A percentile compares a stretch with the other conserved stretches of the same genome.
Conservation (phyloP, 495 filamentous ascomycete species). For the Neohortaea acidophila region DNA sequence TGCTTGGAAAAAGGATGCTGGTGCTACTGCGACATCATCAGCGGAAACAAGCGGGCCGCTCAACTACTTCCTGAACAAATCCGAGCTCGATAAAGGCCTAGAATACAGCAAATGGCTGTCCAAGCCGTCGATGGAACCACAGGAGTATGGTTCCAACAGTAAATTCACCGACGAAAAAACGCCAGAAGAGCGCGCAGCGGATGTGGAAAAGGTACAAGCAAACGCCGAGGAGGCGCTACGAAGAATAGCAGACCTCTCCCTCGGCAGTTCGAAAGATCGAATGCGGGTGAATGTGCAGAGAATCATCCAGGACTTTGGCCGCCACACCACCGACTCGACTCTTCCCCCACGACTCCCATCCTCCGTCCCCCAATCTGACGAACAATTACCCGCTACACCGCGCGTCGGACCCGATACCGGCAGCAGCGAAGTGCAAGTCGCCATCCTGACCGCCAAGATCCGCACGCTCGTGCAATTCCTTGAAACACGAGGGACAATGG, state of each 20-base stretch:
- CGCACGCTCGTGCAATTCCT: constrained; percentile 51
- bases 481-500: constrained; percentile 40
- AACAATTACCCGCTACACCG: constrained; percentile 33
- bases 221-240: constrained; percentile 50
- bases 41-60: constrained; percentile 33
- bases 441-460: constrained; percentile 94
- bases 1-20: constrained; percentile 8
- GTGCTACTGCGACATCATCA: constrained; percentile 28
- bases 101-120: constrained; percentile 48
- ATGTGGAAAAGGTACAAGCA: constrained; percentile 18
- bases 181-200: not conserved
- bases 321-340: constrained; percentile 67
- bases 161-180: not conserved
- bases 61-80: constrained; percentile 56
- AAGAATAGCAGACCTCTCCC: constrained; percentile 58
- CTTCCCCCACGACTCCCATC: constrained; percentile 25
- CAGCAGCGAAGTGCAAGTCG: constrained; percentile 87
- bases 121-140: constrained; percentile 28
- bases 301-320: constrained; percentile 76
- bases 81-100: constrained; percentile 49
- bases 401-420: constrained; percentile 83
- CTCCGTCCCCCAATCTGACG: not conserved
- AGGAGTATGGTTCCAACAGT: not conserved
- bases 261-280: constrained; percentile 60
- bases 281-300: constrained; percentile 64